Evolutionary conservation across 2,329 filamentous ascomycete species (phyloP).

Genomic region (Emergomyces africanus): DNA sequence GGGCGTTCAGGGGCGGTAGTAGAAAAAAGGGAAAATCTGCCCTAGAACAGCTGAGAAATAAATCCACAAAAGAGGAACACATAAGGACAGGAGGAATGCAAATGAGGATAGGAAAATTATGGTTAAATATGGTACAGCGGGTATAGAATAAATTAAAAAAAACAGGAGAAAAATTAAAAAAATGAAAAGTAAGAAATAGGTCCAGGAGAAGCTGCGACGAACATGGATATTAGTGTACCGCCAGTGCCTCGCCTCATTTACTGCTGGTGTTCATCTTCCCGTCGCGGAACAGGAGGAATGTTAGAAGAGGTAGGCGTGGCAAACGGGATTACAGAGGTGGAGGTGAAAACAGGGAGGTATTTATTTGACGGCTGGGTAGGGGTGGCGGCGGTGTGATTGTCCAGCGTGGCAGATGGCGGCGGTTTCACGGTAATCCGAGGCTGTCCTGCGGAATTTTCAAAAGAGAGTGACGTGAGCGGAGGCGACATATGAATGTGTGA

Average conservation of each 20-base stretch:
- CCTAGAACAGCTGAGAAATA: not conserved
- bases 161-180: not conserved
- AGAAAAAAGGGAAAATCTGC: not conserved
- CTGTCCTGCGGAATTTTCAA: slow-evolving; percentile 1
- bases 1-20: not conserved
- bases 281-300: not conserved
- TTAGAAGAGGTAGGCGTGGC: slow-evolving; percentile 9
- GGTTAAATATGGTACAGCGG: not conserved
- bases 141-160: not conserved
- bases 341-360: slow-evolving; percentile 38
- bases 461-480: slow-evolving; percentile 6
- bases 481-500: slow-evolving; percentile 2
- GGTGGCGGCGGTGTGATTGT: slow-evolving; percentile 10
- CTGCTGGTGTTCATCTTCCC: not conserved
- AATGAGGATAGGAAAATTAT: not conserved
- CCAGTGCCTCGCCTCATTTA: not conserved
- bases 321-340: slow-evolving; percentile 34
- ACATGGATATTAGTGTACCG: not conserved
- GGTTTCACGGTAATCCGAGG: slow-evolving; percentile 17
- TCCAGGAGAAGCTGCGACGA: not conserved
- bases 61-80: not conserved
- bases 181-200: not conserved
- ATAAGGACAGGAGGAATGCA: not conserved
- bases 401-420: slow-evolving; percentile 20
- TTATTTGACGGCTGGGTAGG: slow-evolving; percentile 12